These are phyloP conservation scores for Rhodotorula sp. DNA, from an alignment of 1,284 basidiomycete species.

Conservation along the genomic window DNA sequence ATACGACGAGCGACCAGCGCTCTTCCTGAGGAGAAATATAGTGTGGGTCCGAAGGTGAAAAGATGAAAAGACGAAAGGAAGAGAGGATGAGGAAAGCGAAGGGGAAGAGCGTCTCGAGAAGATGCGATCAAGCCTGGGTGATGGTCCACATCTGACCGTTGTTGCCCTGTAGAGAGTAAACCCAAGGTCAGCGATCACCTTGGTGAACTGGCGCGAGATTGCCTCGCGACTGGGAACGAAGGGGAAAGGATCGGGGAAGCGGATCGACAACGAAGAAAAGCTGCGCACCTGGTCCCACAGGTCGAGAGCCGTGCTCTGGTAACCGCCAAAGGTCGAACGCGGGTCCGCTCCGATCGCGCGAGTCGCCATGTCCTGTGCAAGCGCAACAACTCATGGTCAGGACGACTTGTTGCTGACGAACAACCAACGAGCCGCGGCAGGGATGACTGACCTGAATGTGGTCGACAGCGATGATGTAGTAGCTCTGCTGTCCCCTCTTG, in stretches of 20 bases:
- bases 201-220: too few species aligned
- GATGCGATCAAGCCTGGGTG: slow-evolving; percentile 8
- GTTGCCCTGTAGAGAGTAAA: background rate
- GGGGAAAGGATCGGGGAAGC: background rate
- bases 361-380: slow-evolving; percentile 31
- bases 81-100: too few species aligned
- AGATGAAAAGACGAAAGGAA: background rate
- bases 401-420: too few species aligned
- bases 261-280: background rate
- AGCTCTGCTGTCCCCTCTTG: slow-evolving; percentile 22
- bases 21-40: too few species aligned
- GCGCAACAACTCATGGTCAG: background rate
- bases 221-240: background rate
- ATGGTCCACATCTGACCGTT: slow-evolving; percentile 29
- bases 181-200: background rate
- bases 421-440: background rate
- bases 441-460: slow-evolving; percentile 19
- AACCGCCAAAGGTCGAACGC: slow-evolving; percentile 25
- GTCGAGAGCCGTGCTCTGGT: slow-evolving; percentile 26
- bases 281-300: slow-evolving; percentile 24
- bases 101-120: background rate
- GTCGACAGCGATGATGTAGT: slow-evolving; percentile 34
- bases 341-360: slow-evolving; percentile 24
- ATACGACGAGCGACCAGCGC: too few species aligned
- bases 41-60: background rate